Evolutionary conservation across 495 filamentous ascomycete species (phyloP), one percentile per base, ranked within the genome.

Genomic region (Neurospora tetrasperma): DNA sequence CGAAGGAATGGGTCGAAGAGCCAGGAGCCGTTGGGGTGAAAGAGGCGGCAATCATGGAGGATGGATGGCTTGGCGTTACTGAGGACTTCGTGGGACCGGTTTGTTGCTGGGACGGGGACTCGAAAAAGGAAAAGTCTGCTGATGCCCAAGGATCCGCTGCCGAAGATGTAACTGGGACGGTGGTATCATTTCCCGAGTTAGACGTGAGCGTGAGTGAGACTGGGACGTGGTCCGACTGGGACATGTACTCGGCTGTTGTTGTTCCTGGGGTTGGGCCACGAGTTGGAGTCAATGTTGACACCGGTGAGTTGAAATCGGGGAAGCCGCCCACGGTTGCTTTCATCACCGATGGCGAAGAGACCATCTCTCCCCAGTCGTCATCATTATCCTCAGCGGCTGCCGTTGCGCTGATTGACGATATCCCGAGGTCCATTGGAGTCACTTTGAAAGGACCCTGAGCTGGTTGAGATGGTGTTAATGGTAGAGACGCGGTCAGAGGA

Each of bases 301-400:
- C 54, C 16, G 54, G 27, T 31, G 54, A 72, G 73, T 23, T 70
- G 11, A 72, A 69, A 23, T 20, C 72, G 46, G 43, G 73, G 62
- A 73, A 71, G 2, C 46, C 71, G 41, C 40, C 59, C 18, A 48
- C 18, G 46, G 74, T 72, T 0, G 78, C 71, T 39, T 78, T 71
- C 8, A 76, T 69, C 5, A 75, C 73, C 6, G 73, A 73, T 39
- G 86, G 85, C 2, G 86, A 87, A 10, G 83, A 82, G 1, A 88
- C 80, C 85, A 88, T 86, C 72, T 88, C 86, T 16, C 86, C 86
- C 86, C 86, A 88, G 31, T 86, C 85, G 72, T 86, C 84, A 7
- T 83, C 85, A 16, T 86, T 82, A n/a, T 82, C 80, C 18, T 82
- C 82, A 0, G 71, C 74, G 7, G 35, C 14, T 5, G 35, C 18